phyloP scores from a whole-genome alignment of 2,329 filamentous ascomycete genomes.

The Coniochaeta hoffmannii region DNA sequence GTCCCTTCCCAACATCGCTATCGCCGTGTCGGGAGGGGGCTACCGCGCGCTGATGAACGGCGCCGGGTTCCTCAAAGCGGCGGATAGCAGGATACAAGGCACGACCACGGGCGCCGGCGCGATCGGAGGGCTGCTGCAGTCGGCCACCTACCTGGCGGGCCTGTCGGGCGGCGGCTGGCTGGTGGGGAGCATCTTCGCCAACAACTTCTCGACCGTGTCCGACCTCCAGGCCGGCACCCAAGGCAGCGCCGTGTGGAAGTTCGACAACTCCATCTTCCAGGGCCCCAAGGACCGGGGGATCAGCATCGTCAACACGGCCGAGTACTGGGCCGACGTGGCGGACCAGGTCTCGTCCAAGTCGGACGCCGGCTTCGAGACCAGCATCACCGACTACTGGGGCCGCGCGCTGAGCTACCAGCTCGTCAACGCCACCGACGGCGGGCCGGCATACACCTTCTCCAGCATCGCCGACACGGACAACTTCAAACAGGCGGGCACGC shows the following conservation, averaged over 20 bases:
- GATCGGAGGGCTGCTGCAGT: constrained; percentile 73
- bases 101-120: constrained; percentile 55
- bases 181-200: constrained; percentile 71
- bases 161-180: constrained; percentile 82
- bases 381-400: constrained; percentile 85
- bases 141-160: constrained; percentile 72
- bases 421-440: constrained; percentile 67
- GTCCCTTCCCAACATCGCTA: constrained; percentile 52
- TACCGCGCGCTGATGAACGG: constrained; percentile 83
- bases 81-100: constrained; percentile 65
- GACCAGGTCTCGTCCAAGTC: constrained; percentile 52
- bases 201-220: constrained; percentile 72
- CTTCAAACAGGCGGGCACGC: constrained; percentile 33
- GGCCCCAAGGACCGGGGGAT: constrained; percentile 21
- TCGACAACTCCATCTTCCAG: constrained; percentile 25
- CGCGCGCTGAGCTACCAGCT: constrained; percentile 82
- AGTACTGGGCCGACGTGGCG: constrained; percentile 54
- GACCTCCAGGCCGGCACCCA: constrained; percentile 38
- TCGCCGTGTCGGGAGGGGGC: constrained; percentile 77
- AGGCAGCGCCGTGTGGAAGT: constrained; percentile 24
- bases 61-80: constrained; percentile 71
- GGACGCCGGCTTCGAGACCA: constrained; percentile 57
- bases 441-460: constrained; percentile 72
- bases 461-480: constrained; percentile 44
- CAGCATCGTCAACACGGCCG: constrained; percentile 18